A percentile compares a stretch with the other conserved stretches of the same genome.
Conservation (phyloP, 768 basidiomycete genomes). For the Phylloporus arenicola region DNA sequence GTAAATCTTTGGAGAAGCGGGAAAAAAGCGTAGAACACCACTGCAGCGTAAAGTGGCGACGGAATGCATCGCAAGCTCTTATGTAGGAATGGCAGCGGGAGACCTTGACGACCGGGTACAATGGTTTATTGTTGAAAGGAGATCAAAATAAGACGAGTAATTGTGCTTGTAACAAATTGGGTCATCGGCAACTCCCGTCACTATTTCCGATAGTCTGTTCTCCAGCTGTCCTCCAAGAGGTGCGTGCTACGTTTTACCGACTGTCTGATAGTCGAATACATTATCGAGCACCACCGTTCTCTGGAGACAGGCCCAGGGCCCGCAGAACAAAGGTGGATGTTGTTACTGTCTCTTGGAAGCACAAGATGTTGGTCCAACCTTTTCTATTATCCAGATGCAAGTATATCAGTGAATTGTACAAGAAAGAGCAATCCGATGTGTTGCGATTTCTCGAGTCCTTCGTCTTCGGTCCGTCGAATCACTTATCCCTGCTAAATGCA, state of each 20-base stretch:
- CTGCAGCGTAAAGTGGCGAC: background rate
- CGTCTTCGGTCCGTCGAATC: slow-evolving; percentile 73
- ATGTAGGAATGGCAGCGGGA: slow-evolving; percentile 7
- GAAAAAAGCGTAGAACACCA: background rate
- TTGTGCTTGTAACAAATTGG: slow-evolving; percentile 6
- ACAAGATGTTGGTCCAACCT: slow-evolving; percentile 9
- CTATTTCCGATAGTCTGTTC: slow-evolving; percentile 13
- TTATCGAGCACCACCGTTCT: slow-evolving; percentile 1
- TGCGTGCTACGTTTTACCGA: slow-evolving; percentile 15
- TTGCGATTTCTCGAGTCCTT: slow-evolving; percentile 95
- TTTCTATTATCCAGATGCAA: slow-evolving; percentile 62
- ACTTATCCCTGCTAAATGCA: slow-evolving; percentile 3
- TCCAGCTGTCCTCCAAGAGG: too few species aligned
- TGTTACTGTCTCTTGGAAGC: slow-evolving; percentile 13
- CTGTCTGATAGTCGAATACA: background rate
- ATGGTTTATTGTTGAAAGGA: slow-evolving; percentile 15
- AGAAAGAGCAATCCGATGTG: slow-evolving; percentile 97
- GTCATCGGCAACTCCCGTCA: background rate
- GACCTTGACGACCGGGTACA: slow-evolving; percentile 19
- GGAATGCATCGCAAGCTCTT: slow-evolving; percentile 7
- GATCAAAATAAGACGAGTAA: too few species aligned
- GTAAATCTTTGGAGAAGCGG: background rate
- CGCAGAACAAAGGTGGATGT: slow-evolving; percentile 22
- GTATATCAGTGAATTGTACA: slow-evolving; percentile 96
- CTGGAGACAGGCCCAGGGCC: slow-evolving; percentile 4